phyloP scores from a whole-genome alignment of 176 grass and related monocot genomes.

The Elymus sibiricus region DNA sequence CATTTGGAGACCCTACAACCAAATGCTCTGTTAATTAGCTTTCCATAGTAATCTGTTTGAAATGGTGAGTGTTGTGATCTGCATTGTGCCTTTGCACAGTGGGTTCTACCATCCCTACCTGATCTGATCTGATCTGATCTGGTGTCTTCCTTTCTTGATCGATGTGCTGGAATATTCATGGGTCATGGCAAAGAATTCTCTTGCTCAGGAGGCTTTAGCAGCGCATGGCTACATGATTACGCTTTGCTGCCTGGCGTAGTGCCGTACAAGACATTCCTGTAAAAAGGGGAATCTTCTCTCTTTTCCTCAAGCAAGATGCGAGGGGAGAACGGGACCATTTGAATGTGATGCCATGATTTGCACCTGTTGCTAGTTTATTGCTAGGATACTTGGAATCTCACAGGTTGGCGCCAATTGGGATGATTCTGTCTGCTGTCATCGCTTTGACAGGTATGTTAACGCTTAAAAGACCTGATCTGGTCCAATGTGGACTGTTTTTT shows the following conservation, averaged over 20 bases:
- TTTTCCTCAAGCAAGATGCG: slow-evolving; percentile 34
- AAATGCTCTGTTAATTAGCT: too few species aligned
- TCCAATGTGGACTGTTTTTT: slow-evolving; percentile 17
- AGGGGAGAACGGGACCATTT: slow-evolving; percentile 28
- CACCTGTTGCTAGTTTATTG: not conserved
- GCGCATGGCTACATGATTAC: not conserved
- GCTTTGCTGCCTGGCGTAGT: slow-evolving; percentile 26
- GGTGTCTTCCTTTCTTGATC: not conserved
- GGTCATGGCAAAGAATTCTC: slow-evolving; percentile 22
- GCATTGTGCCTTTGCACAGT: not conserved
- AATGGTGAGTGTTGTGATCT: not conserved
- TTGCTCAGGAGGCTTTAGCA: slow-evolving; percentile 9
- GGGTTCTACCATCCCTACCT: not conserved
- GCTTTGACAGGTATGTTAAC: slow-evolving; percentile 16
- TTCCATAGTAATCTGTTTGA: not conserved
- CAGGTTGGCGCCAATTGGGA: slow-evolving; percentile 24
- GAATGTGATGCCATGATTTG: slow-evolving; percentile 27
- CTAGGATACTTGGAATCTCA: not conserved
- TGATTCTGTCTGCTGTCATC: not conserved
- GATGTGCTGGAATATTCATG: slow-evolving; percentile 12
- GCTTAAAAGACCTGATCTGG: not conserved
- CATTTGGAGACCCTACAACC: not conserved
- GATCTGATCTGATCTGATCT: not conserved
- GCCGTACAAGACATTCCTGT: slow-evolving; percentile 12
- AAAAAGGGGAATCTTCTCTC: slow-evolving; percentile 29